phyloP scores from a whole-genome alignment of 805 yeast species.

The Saccharomycopsis capsularis region DNA sequence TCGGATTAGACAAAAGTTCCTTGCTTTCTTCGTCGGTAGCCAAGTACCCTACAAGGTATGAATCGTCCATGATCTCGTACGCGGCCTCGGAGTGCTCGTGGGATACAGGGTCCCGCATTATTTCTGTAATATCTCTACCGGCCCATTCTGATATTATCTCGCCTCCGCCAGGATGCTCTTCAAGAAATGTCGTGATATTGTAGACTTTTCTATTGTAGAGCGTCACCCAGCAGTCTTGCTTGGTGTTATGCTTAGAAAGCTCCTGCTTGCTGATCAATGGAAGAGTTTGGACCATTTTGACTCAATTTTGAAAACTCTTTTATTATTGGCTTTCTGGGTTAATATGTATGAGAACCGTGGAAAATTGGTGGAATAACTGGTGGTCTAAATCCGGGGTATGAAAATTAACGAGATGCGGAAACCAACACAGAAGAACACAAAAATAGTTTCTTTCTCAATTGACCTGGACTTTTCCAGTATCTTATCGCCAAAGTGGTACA shows the following conservation, averaged over 20 bases:
- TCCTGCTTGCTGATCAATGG: conserved; percentile 55
- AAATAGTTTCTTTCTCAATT: too few relatives aligned
- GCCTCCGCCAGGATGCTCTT: conserved; percentile 67
- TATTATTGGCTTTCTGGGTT: not conserved
- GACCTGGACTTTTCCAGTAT: too few relatives aligned
- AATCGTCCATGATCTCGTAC: conserved; percentile 75
- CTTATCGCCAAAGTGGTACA: too few relatives aligned
- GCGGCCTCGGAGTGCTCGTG: conserved; percentile 85
- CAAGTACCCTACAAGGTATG: conserved; percentile 67
- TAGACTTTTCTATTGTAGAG: conserved; percentile 74
- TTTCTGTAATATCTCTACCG: conserved; percentile 39
- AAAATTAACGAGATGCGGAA: too few relatives aligned
- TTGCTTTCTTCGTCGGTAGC: conserved; percentile 76
- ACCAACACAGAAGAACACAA: too few relatives aligned
- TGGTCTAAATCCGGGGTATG: too few relatives aligned
- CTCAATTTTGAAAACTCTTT: not conserved
- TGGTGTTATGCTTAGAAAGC: conserved; percentile 46
- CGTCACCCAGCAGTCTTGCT: conserved; percentile 71
- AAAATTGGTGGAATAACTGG: too few relatives aligned
- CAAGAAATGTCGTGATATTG: conserved; percentile 67
- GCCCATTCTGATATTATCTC: conserved; percentile 51
- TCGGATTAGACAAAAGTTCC: conserved; percentile 56
- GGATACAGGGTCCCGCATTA: conserved; percentile 49
- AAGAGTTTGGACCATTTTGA: conserved; percentile 29
- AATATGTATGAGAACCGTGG: too few relatives aligned